Percentiles rank a stretch among this genome's conserved stretches.
Conservation (phyloP, 495 filamentous ascomycete genomes). For the Lasiosphaeris hirsuta region DNA sequence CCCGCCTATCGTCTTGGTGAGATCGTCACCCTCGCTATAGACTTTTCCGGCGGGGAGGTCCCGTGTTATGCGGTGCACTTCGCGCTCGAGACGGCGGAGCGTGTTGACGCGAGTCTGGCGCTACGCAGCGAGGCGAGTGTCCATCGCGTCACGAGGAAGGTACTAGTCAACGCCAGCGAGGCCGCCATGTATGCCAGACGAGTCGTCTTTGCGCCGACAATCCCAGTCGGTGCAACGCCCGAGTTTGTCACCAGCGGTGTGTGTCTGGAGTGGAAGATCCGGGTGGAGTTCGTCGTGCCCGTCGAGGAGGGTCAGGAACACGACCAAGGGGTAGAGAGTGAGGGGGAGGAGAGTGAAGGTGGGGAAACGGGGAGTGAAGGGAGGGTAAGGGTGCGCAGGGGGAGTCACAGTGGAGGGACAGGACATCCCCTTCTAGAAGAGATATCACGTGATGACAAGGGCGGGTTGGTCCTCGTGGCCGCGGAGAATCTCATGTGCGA, state of each 20-base stretch:
- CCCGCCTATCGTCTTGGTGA: constrained; percentile 90
- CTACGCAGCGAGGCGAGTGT: constrained; percentile 82
- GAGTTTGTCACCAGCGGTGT: constrained; percentile 87
- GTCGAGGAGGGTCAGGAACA: constrained; percentile 15
- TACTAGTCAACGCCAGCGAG: constrained; percentile 72
- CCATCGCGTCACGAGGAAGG: constrained; percentile 74
- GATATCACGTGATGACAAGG: constrained; percentile 67
- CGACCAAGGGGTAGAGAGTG: not conserved
- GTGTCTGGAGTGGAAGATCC: constrained; percentile 77
- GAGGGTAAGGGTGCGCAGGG: not conserved
- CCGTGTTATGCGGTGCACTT: constrained; percentile 77
- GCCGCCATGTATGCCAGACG: constrained; percentile 74
- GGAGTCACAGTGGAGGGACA: not conserved
- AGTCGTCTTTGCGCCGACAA: constrained; percentile 74
- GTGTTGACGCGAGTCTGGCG: constrained; percentile 71
- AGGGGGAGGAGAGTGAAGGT: not conserved
- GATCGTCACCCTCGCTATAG: constrained; percentile 73
- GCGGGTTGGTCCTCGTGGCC: constrained; percentile 61
- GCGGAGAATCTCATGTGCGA: constrained; percentile 76
- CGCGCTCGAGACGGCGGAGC: constrained; percentile 75
- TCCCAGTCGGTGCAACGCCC: constrained; percentile 77
- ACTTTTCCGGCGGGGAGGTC: constrained; percentile 70
- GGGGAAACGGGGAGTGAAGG: not conserved
- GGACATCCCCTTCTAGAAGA: constrained; percentile 54
- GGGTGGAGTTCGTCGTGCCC: constrained; percentile 81